Conservation (phyloP, 1,139 yeast genomes). For the Geotrichum klebahnii region DNA sequence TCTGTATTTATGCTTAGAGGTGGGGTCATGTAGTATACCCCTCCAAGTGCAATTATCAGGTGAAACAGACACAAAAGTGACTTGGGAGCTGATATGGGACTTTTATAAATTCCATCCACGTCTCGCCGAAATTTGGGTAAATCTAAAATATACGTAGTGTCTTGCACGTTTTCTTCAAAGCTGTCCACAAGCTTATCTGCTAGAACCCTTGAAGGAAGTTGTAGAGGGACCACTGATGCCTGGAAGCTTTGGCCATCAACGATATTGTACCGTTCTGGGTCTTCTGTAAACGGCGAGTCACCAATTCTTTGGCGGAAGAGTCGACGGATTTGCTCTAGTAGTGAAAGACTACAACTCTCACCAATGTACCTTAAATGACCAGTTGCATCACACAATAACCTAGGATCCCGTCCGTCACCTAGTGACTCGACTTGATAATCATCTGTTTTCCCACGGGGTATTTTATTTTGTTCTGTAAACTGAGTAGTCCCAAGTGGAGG, state of each 20-base stretch:
- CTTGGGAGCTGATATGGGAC: conserved; percentile 33
- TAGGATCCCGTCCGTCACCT: conserved; percentile 36
- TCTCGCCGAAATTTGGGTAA: conserved; percentile 36
- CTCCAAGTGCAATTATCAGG: conserved; percentile 44
- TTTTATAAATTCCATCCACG: conserved; percentile 36
- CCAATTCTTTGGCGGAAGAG: conserved; percentile 35
- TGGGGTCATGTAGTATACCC: conserved; percentile 36
- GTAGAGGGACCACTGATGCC: conserved; percentile 28
- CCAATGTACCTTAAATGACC: conserved; percentile 40
- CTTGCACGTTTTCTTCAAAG: conserved; percentile 42
- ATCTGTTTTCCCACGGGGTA: background rate
- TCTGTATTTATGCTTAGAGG: conserved; percentile 3
- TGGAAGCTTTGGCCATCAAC: conserved; percentile 37
- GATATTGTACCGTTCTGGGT: conserved; percentile 40
- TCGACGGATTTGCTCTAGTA: conserved; percentile 37
- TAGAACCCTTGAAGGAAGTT: conserved; percentile 37
- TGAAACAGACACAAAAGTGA: conserved; percentile 39
- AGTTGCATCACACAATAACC: conserved; percentile 36
- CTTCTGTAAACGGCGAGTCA: conserved; percentile 39
- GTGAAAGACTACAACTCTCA: conserved; percentile 39
- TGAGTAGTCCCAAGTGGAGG: too few species aligned
- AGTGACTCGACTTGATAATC: conserved; percentile 29
- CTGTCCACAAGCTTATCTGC: conserved; percentile 36
- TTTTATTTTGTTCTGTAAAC: background rate
- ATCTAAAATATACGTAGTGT: conserved; percentile 41